These are phyloP conservation scores for Pseudopyricularia cyperi DNA, from an alignment of 2,329 filamentous ascomycete genomes.

Conservation along the genomic window DNA sequence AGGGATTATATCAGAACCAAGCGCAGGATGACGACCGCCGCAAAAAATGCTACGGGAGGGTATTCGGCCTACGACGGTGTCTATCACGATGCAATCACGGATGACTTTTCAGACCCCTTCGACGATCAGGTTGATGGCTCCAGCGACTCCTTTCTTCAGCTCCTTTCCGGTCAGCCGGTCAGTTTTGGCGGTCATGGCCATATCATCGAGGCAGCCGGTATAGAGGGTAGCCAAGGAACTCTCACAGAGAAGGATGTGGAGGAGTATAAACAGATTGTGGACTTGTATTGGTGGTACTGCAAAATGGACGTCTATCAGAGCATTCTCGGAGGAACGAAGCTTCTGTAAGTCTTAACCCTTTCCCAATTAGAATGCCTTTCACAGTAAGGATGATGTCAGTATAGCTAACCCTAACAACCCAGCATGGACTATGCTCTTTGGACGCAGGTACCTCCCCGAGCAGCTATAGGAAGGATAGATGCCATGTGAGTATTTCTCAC, in stretches of 20 bases:
- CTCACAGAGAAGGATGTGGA: slow-evolving; percentile 53
- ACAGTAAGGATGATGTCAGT: background rate
- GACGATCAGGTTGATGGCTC: slow-evolving; percentile 19
- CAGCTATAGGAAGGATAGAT: slow-evolving; percentile 62
- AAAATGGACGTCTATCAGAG: slow-evolving; percentile 93
- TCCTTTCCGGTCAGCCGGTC: slow-evolving; percentile 25
- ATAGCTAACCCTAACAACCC: slow-evolving; percentile 4
- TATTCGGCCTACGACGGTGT: background rate
- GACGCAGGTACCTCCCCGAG: slow-evolving; percentile 79
- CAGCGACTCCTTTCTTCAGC: slow-evolving; percentile 26
- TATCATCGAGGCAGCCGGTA: slow-evolving; percentile 5
- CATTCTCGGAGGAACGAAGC: slow-evolving; percentile 69
- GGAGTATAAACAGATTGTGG: slow-evolving; percentile 67
- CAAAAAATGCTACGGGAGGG: background rate
- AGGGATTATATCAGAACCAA: slow-evolving; percentile 55
- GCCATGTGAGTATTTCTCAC: slow-evolving; percentile 41
- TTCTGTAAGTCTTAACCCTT: slow-evolving; percentile 53
- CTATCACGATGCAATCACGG: background rate
- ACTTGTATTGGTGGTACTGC: slow-evolving; percentile 91
- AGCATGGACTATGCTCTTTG: slow-evolving; percentile 72
- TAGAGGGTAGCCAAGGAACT: background rate
- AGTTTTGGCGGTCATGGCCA: slow-evolving; percentile 23
- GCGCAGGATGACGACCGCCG: slow-evolving; percentile 13
- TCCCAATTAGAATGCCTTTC: background rate
- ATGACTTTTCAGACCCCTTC: background rate